Evolutionary conservation across 495 filamentous ascomycete genomes (phyloP).

Genomic region (Trichoderma erinaceum): DNA sequence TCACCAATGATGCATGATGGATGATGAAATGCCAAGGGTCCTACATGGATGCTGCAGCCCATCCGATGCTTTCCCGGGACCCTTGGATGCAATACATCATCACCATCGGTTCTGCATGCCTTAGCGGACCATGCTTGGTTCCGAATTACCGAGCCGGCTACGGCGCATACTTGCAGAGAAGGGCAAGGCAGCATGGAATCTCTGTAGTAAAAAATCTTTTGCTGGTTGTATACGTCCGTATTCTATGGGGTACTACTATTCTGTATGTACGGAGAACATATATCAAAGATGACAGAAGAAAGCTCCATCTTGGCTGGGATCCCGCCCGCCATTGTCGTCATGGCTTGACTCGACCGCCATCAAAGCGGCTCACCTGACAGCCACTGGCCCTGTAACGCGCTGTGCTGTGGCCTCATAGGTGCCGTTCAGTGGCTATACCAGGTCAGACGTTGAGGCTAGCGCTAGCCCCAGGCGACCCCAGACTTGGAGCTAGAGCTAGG

Average conservation of each 20-base stretch:
- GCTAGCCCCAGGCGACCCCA: background rate
- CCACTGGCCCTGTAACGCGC: background rate
- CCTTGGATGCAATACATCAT: background rate
- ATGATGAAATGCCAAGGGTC: slow-evolving; percentile 4
- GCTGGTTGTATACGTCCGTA: too few relatives aligned
- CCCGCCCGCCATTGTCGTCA: too few relatives aligned
- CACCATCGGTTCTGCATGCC: too few relatives aligned
- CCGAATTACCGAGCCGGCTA: too few relatives aligned
- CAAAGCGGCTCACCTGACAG: background rate
- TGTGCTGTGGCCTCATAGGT: background rate
- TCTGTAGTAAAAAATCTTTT: too few relatives aligned
- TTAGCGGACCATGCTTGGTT: background rate
- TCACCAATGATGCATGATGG: background rate
- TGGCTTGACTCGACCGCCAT: background rate
- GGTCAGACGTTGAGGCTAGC: background rate
- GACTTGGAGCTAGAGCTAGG: background rate
- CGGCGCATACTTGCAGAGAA: too few relatives aligned
- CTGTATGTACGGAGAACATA: too few relatives aligned
- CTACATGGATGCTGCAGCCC: background rate
- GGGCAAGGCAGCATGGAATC: too few relatives aligned
- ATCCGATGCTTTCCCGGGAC: background rate
- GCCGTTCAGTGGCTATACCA: background rate
- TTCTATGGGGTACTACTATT: too few relatives aligned
- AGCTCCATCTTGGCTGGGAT: too few relatives aligned
- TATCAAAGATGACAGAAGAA: too few relatives aligned